Base-by-base conservation (phyloP, 768 basidiomycete species). In the Clavulina sp. region DNA sequence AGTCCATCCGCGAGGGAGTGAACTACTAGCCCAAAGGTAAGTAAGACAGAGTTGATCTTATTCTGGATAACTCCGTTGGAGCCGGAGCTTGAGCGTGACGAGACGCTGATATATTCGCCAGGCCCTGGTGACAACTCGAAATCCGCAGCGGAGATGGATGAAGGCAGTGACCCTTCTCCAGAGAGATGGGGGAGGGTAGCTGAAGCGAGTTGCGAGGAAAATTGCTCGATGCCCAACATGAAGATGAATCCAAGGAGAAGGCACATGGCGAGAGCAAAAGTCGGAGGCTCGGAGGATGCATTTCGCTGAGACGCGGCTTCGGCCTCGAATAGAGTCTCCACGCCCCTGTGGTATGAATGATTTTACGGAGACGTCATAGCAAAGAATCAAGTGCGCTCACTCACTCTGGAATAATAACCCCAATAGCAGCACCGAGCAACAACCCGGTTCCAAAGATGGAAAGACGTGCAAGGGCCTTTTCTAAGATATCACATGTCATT, bases 381-480 rank as follows among this genome's bases (percentile, higher is more conserved):
- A 49, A 41, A 9, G 4, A 24, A n/a, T 23, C 18, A 41, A 3
- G 23, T 24, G n/a, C 16, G 23, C 13, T 9, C 51, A 78, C 83
- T 63, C 65, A 91, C 84, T 95, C 92, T 33, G 93, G 92, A 49
- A 96, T 80, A 56, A 96, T 87, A 24, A 97, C 78, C 9, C 86
- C 86, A 56, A 96, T 66, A 0, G 87, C 88, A 2, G 92, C 82
- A 3, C 92, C 92, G 13, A 95, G 73, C 18, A 97, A 71, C 7
- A 96, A 68, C 7, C 92, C 92, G 41, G 83, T 83, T 7, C 86
- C 83, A 16, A 87, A 62, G 40, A 74, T 73, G 5, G 72, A 73
- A 30, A 80, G 62, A 38, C 64, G 58, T 21, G 68, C 68, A 41
- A 73, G 57, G 65, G 67, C 57, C 72, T 66, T 64, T 69, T 64